These are phyloP conservation scores for Termitomyces sp. DNA, from an alignment of 768 basidiomycete species.

Conservation along the genomic window DNA sequence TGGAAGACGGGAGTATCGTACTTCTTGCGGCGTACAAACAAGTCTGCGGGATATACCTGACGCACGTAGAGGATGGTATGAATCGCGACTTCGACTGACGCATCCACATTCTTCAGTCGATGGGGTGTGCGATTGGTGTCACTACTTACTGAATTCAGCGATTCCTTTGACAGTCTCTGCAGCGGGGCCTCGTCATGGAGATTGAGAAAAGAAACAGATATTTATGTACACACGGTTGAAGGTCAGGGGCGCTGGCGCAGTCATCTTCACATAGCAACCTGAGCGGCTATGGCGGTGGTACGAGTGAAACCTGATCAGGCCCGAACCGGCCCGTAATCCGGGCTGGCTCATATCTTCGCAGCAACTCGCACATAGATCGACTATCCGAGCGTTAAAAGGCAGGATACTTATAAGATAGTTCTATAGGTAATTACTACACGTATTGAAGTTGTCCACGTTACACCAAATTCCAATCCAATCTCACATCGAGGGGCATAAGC, in stretches of 20 bases:
- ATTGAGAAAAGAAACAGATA: background rate
- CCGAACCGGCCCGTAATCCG: background rate
- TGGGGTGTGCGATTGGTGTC: background rate
- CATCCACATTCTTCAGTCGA: background rate
- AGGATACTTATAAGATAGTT: background rate
- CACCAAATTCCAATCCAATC: background rate
- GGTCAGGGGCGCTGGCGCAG: constrained; percentile 28
- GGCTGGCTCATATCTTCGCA: background rate
- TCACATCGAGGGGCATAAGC: constrained; percentile 29
- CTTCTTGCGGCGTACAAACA: constrained; percentile 86
- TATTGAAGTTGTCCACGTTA: background rate
- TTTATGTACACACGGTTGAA: constrained; percentile 30
- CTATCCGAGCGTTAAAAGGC: no score
- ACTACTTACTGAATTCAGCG: constrained; percentile 70
- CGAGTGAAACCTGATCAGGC: background rate
- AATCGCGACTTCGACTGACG: constrained; percentile 87
- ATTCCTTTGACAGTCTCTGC: constrained; percentile 65
- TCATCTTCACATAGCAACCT: constrained; percentile 20
- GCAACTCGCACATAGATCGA: no score
- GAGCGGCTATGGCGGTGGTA: background rate
- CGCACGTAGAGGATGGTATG: constrained; percentile 91
- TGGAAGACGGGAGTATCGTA: constrained; percentile 92
- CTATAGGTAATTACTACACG: constrained; percentile 6
- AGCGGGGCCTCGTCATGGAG: constrained; percentile 6
- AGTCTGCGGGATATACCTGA: constrained; percentile 84